Evolutionary conservation across 2,329 filamentous ascomycete species (phyloP), one percentile per base, ranked within the genome.

Genomic region (Nigrospora oryzae): DNA sequence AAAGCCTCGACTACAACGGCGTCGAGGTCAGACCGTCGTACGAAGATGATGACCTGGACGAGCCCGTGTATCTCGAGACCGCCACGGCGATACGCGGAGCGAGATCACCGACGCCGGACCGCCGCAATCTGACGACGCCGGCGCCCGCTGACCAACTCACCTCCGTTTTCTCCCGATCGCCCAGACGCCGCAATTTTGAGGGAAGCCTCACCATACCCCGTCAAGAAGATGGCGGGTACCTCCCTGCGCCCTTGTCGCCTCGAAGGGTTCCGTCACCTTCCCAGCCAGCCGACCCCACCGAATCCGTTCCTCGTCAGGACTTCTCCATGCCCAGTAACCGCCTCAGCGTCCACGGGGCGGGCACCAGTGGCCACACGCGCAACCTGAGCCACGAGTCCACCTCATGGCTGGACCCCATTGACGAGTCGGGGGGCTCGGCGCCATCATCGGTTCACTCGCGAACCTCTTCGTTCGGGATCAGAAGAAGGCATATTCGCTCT

Each of bases 341-440:
- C 42, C 47, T 56, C 45, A 46, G 40, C 38, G 54, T 37, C 43
- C 32, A 32, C 16, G 49, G 51, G 40, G 55, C 41, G 10, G 39
- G 52, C 4, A 33, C 48, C 12, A 51, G 51, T 32, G 60, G 69
- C 11, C 77, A 81, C 52, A 63, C 63, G 17, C 67, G 79, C 48
- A 81, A 79, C 19, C 74, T 77, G 11, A 91, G 87, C 57, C 83
- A 84, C 49, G 87, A 89, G 59, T 88, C 86, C 5, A 89, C 86
- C 43, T 95, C 89, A 1, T 95, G 90, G 90, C 67, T 95, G n/a
- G 88, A 95, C 59, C 91, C 89, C 1, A 93, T 94, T 46, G 87
- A 95, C 60, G 90, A 95, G 55, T 95, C 89, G 17, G 87, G 84
- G 33, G 84, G 79, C 15, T 95, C 90, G 1, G 83, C 81, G 4